Base-by-base conservation (phyloP, 228 moss, liverwort and hornwort species). In the Sphagnum magellanicum region DNA sequence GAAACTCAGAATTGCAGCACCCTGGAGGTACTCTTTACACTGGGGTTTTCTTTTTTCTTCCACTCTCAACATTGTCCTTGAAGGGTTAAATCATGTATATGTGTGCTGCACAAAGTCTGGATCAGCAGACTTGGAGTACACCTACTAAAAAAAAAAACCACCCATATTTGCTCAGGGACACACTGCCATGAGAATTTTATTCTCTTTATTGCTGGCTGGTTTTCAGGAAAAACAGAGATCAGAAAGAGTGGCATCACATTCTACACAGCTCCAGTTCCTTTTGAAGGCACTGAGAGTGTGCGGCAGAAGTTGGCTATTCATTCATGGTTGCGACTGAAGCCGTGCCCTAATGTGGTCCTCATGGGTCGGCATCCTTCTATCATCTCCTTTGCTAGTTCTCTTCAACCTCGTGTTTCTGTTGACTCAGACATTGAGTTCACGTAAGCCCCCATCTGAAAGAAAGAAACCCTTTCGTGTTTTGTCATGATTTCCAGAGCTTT, bases 251-350 rank as follows among this genome's bases (percentile, higher is more conserved):
- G 65, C 53, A 74, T 85, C 55, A 88, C 94, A 49, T 87, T 98
- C 74, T 88, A 85, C 79, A 94, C 98, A n/a, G 98, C 98, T 65
- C 90, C 94, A 49, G 87, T 77, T 62, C 86, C 98, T 10, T 87
- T 98, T 51, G 79, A 92, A 57, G 94, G 92, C 50, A 69, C 74
- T 13, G 86, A 89, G 73, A 92, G 90, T 9, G 61, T 73, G 32
- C 85, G 77, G 14, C 94, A 98, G 77, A 75, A 69, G 50, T 57
- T 75, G 75, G 98, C 94, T 49, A 79, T 98, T 53, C 71, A 83
- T 68, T 98, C 98, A 61, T 98, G 98, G 94, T 84, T 92, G 53
- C 83, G 84, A 32, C 77, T 89, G 50, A 73, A 67, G 53, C 92
- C 86, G 55, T 68, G 81, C 61, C 93, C 89, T 5, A 62, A 72